These are phyloP conservation scores for Suillus americanus DNA, from an alignment of 768 basidiomycete species.

Conservation along the genomic window DNA sequence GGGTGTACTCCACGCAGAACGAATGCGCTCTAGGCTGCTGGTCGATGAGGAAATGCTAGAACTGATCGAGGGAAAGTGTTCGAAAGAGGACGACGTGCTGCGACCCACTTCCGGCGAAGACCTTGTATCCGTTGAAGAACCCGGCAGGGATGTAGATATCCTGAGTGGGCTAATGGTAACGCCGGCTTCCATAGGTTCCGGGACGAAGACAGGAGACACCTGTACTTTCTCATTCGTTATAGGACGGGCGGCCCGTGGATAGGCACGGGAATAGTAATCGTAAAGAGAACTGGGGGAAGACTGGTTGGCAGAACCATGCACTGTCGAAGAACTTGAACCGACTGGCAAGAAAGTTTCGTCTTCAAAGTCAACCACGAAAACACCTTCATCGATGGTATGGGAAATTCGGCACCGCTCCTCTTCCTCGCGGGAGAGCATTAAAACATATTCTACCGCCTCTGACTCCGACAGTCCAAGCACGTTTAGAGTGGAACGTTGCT, in stretches of 20 bases:
- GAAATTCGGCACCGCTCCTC: conserved; percentile 30
- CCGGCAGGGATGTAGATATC: conserved; percentile 10
- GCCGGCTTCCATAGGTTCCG: conserved; percentile 60
- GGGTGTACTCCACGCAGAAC: conserved; percentile 42
- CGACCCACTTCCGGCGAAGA: conserved; percentile 7
- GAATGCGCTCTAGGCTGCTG: conserved; percentile 14
- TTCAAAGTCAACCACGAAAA: conserved; percentile 59
- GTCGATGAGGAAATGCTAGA: conserved; percentile 26
- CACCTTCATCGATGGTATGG: conserved; percentile 46
- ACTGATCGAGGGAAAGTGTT: conserved; percentile 35
- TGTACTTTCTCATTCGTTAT: conserved; percentile 54
- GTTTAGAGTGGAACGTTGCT: conserved; percentile 56
- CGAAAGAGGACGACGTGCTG: conserved; percentile 23
- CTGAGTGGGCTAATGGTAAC: conserved; percentile 29
- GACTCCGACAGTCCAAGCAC: conserved; percentile 70
- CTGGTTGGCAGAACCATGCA: conserved; percentile 9
- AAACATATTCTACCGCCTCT: conserved; percentile 75
- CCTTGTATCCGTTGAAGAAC: conserved; percentile 8
- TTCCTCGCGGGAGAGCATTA: conserved; percentile 87
- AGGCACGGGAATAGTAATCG: conserved; percentile 25
- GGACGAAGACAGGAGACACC: conserved; percentile 47
- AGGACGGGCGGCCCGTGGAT: conserved; percentile 26
- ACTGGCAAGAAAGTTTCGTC: conserved; percentile 26
- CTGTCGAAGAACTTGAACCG: conserved; percentile 22
- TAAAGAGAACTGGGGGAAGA: conserved; percentile 23